Evolutionary conservation across 768 basidiomycete genomes (phyloP).

Genomic region (Asterophora parasitica): DNA sequence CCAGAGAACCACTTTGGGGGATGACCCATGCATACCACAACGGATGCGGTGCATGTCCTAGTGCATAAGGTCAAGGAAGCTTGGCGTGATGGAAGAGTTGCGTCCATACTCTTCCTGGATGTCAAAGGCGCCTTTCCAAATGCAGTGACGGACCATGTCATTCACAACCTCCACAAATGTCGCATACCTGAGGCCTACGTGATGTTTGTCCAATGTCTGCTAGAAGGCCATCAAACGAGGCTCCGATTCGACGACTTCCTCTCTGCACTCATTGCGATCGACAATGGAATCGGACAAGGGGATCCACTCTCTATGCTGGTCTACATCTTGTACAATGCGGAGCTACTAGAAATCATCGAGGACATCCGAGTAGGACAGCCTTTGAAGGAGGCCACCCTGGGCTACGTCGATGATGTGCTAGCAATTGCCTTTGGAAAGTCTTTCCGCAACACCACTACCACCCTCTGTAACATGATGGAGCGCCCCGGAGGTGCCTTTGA

Average conservation of each 20-base stretch:
- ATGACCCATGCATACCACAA: constrained; percentile 23
- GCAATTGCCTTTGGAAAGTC: constrained; percentile 3
- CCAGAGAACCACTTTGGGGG: constrained; percentile 25
- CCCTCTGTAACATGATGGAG: constrained; percentile 12
- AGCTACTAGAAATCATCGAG: constrained; percentile 15
- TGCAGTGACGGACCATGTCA: constrained; percentile 12
- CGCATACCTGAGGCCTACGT: constrained; percentile 20
- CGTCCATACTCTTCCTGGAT: constrained; percentile 24
- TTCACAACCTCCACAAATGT: constrained; percentile 19
- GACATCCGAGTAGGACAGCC: neutral
- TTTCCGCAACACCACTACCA: constrained; percentile 4
- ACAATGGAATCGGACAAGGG: constrained; percentile 23
- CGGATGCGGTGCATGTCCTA: constrained; percentile 27
- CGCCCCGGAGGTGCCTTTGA: neutral
- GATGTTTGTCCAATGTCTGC: constrained; percentile 10
- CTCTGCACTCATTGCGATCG: constrained; percentile 14
- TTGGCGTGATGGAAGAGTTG: constrained; percentile 24
- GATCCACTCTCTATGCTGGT: constrained; percentile 1
- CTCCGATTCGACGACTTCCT: constrained; percentile 24
- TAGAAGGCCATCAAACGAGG: constrained; percentile 16
- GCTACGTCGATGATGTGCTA: constrained; percentile 17
- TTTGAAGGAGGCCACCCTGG: too few species aligned
- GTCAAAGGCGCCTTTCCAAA: constrained; percentile 26
- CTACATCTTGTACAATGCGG: constrained; percentile 22
- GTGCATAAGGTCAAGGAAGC: constrained; percentile 29